Evolutionary conservation across 202 grass and related monocot genomes (phyloP).

Genomic region (Dendrocalamus latiflorus): DNA sequence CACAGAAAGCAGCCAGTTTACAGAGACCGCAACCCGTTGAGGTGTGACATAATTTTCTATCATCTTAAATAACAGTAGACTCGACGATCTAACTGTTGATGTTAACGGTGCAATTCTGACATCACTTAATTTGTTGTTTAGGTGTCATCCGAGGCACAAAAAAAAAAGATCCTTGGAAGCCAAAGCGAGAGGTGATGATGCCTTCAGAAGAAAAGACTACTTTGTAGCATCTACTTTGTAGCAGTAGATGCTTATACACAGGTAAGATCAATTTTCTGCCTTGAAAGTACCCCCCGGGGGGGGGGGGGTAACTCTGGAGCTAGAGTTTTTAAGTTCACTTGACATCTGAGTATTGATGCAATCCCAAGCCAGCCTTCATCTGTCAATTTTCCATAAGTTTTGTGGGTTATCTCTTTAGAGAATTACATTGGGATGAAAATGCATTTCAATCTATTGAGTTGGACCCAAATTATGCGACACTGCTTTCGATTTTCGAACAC

Average conservation of each 20-base stretch:
- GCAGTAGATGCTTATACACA: conserved; percentile 88
- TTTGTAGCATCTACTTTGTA: conserved; percentile 49
- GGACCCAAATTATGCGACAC: conserved; percentile 50
- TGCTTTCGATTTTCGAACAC: conserved; percentile 67
- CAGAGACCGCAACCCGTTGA: conserved; percentile 40
- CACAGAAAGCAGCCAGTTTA: conserved; percentile 13
- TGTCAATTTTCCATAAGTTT: not conserved
- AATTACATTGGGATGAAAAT: not conserved
- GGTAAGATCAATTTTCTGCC: conserved; percentile 25
- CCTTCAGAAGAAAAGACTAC: conserved; percentile 80
- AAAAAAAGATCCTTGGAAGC: conserved; percentile 62
- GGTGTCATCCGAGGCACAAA: conserved; percentile 76
- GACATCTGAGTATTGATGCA: not conserved
- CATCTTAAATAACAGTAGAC: not conserved
- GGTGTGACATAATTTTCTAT: conserved; percentile 33
- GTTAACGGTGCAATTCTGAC: not conserved
- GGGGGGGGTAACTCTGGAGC: not conserved
- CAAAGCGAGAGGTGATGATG: conserved; percentile 81
- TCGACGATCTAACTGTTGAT: not conserved
- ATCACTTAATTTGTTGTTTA: conserved; percentile 9
- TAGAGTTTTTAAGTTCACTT: not conserved
- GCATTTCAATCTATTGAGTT: conserved; percentile 69
- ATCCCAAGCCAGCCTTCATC: not conserved
- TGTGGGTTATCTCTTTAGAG: not conserved
- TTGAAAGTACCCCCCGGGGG: not conserved